phyloP scores from a whole-genome alignment of 192 early-diverging fungal species.

The Coemansia pectinata region DNA sequence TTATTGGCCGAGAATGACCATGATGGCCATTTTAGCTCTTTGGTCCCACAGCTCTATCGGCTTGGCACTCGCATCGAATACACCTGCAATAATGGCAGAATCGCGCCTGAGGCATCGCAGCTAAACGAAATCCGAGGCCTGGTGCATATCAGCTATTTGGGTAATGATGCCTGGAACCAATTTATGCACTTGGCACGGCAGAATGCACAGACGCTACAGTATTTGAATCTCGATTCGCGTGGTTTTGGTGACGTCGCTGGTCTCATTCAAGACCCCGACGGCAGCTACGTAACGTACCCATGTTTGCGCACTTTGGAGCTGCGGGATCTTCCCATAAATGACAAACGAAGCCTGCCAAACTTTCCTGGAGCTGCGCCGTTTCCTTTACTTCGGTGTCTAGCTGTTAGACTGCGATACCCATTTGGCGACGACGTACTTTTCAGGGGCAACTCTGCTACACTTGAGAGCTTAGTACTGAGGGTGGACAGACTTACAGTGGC shows the following conservation, averaged over 20 bases:
- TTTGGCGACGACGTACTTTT: too few species aligned
- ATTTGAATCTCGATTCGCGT: background rate
- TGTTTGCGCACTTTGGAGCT: background rate
- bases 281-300: background rate
- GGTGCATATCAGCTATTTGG: background rate
- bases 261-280: background rate
- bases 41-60: background rate
- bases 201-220: background rate
- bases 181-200: background rate
- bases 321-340: background rate
- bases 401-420: background rate
- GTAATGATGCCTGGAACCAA: background rate
- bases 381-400: background rate
- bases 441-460: background rate
- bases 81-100: background rate
- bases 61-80: background rate
- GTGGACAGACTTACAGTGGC: background rate
- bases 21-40: background rate
- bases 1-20: background rate
- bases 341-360: background rate
- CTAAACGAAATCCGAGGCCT: background rate
- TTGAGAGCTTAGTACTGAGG: background rate
- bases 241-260: background rate
- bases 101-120: background rate
- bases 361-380: background rate